phyloP scores from a whole-genome alignment of 257 asterid species.

The Lycium barbarum region DNA sequence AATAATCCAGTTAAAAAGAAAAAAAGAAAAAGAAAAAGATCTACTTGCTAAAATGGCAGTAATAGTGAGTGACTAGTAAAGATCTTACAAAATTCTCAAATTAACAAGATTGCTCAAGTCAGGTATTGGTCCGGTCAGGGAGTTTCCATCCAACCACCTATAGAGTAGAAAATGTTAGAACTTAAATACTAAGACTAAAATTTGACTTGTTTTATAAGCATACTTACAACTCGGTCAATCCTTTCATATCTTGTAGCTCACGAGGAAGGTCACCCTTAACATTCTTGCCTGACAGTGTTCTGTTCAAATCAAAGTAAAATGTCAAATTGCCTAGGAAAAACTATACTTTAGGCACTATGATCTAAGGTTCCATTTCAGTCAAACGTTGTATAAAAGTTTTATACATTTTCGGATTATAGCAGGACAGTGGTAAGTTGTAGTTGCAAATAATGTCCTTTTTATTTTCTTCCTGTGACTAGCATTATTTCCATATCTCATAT shows the following conservation, averaged over 20 bases:
- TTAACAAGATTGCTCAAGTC: conserved; percentile 80
- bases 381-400: not conserved
- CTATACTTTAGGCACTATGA: not conserved
- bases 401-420: not conserved
- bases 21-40: conserved; percentile 1
- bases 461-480: not conserved
- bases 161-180: conserved; percentile 18
- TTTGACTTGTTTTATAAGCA: not conserved
- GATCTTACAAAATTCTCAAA: conserved; percentile 76
- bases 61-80: not conserved
- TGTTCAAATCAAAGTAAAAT: conserved; percentile 48
- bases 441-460: not conserved
- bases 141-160: conserved; percentile 92
- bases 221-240: conserved; percentile 83
- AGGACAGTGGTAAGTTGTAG: not conserved
- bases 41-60: not conserved
- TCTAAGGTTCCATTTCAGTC: not conserved
- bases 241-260: conserved; percentile 79
- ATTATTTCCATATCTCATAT: not conserved
- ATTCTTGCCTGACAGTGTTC: conserved; percentile 76
- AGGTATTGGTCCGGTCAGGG: conserved; percentile 71
- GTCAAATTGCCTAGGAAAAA: not conserved
- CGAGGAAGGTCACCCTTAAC: conserved; percentile 74
- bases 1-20: conserved; percentile 15
- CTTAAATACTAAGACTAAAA: conserved; percentile 11